Conservation (phyloP, 768 basidiomycete genomes). For the Leccinum incarnatum region DNA sequence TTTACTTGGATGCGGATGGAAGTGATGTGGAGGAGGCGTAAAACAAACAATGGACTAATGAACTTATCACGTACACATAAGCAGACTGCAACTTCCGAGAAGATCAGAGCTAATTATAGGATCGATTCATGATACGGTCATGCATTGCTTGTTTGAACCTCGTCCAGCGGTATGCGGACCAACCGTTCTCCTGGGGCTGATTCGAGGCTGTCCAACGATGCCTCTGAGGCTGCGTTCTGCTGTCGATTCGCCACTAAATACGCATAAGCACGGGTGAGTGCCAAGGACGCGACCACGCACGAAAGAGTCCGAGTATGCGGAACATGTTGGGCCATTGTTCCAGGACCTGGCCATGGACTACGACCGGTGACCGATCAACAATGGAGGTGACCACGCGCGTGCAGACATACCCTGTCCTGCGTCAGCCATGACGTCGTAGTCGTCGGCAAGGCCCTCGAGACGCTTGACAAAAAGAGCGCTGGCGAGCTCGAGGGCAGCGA, state of each 20-base stretch:
- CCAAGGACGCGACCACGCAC: constrained; percentile 39
- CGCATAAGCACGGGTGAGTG: neutral
- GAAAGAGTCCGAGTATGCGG: constrained; percentile 63
- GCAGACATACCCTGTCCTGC: constrained; percentile 58
- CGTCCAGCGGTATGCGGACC: constrained; percentile 73
- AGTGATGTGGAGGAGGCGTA: too few species aligned
- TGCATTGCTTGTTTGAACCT: constrained; percentile 40
- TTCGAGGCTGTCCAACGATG: constrained; percentile 15
- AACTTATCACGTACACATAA: too few species aligned
- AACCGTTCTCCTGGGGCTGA: constrained; percentile 53
- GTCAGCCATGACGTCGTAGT: constrained; percentile 75
- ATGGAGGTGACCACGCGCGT: neutral
- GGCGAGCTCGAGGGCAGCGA: constrained; percentile 66
- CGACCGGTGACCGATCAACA: constrained; percentile 1
- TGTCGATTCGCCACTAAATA: constrained; percentile 50
- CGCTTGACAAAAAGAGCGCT: constrained; percentile 63
- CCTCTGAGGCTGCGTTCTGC: constrained; percentile 25
- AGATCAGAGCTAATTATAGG: neutral
- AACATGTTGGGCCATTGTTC: constrained; percentile 86
- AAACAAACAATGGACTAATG: too few species aligned
- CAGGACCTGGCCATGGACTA: constrained; percentile 75
- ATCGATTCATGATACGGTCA: constrained; percentile 9
- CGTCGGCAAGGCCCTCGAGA: constrained; percentile 64
- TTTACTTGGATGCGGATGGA: too few species aligned
- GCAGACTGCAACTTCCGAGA: too few species aligned